These are phyloP conservation scores for Podaxis sp. DNA, from an alignment of 768 basidiomycete genomes.

Conservation along the genomic window DNA sequence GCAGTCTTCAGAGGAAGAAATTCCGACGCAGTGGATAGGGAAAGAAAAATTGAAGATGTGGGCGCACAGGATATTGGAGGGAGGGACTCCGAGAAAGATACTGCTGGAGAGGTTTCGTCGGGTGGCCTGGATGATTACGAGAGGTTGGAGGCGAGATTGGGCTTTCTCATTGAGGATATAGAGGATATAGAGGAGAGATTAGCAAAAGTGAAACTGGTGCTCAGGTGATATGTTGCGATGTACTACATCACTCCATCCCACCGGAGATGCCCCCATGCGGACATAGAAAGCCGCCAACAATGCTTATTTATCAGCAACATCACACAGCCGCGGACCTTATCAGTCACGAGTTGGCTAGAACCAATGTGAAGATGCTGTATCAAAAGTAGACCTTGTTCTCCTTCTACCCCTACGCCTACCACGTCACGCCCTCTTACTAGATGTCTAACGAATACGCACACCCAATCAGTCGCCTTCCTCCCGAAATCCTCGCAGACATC, in stretches of 20 bases:
- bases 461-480: slow-evolving; percentile 1
- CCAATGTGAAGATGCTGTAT: background rate
- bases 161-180: background rate
- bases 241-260: background rate
- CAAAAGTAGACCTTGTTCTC: background rate
- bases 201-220: background rate
- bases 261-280: background rate
- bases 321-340: background rate
- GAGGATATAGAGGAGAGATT: slow-evolving; percentile 5
- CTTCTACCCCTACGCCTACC: background rate
- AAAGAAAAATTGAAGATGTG: background rate
- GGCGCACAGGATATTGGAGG: background rate
- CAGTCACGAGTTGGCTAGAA: background rate
- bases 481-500: slow-evolving; percentile 2
- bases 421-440: background rate
- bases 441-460: background rate
- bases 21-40: background rate
- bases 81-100: background rate
- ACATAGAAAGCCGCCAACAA: background rate
- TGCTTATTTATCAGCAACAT: background rate
- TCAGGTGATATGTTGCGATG: background rate
- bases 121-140: background rate
- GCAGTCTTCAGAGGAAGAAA: background rate
- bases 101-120: background rate
- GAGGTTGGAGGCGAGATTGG: background rate